Evolutionary conservation across 805 yeast genomes (phyloP).

Genomic region (Hanseniaspora valbyensis): DNA sequence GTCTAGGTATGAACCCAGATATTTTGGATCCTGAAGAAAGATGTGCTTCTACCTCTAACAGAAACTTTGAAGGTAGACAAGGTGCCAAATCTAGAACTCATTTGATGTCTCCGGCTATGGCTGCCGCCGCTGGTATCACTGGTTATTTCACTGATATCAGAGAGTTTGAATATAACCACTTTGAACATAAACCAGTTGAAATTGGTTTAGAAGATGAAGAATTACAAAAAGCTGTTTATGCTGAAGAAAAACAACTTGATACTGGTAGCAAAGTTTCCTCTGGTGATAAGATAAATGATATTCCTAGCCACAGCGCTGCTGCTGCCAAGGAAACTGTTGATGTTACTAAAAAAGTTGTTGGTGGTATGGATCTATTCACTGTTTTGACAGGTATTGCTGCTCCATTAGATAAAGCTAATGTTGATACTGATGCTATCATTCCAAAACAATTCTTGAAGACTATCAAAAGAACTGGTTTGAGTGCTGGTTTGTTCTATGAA

Average conservation of each 20-base stretch:
- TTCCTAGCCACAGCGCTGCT: conserved; percentile 39
- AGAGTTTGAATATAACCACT: conserved; percentile 54
- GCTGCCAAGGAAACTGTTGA: conserved; percentile 20
- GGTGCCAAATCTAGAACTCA: conserved; percentile 95
- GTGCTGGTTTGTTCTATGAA: conserved; percentile 82
- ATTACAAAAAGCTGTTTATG: conserved; percentile 59
- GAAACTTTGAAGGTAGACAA: conserved; percentile 98
- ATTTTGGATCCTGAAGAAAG: conserved; percentile 89
- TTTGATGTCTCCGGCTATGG: conserved; percentile 98
- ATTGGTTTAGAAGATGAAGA: conserved; percentile 41
- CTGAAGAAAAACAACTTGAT: conserved; percentile 55
- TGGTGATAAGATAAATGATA: conserved; percentile 51
- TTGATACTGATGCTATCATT: conserved; percentile 96
- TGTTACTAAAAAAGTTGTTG: conserved; percentile 34
- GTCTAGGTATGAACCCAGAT: conserved; percentile 99
- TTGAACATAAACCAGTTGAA: conserved; percentile 41
- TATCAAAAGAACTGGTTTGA: conserved; percentile 91
- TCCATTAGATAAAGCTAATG: conserved; percentile 86
- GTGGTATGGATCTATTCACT: conserved; percentile 59
- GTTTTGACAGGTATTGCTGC: conserved; percentile 81
- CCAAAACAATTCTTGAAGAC: conserved; percentile 98
- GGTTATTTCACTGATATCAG: conserved; percentile 90
- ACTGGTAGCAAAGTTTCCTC: conserved; percentile 38
- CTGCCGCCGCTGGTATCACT: conserved; percentile 92
- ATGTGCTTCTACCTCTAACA: conserved; percentile 97